Evolutionary conservation across 2,329 filamentous ascomycete genomes (phyloP), one percentile per base, ranked within the genome.

Genomic region (Mariannaea sp.): DNA sequence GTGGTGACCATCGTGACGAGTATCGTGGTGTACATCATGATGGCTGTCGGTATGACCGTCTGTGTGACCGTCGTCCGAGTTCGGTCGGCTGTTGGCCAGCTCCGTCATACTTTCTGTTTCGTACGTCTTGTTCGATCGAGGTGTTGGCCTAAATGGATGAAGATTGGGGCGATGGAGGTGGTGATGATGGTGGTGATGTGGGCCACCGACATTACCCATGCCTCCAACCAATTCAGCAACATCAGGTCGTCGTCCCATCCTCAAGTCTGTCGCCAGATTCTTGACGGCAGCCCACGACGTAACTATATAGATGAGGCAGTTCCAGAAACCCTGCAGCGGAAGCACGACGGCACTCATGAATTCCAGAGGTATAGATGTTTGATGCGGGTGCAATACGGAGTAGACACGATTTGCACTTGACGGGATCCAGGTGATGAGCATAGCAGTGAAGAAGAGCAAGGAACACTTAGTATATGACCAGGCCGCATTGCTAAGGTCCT

Each of bases 291-390:
- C 72, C 77, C 84, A 83, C 5, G 87, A 90, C 1, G 88, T 90
- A 9, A 82, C 79, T 13, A 84, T 73, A 71, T 94, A 95, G 60
- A 95, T 90, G 53, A 89, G 70, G 14, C 86, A 83, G 68, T 95
- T 95, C 89, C 90, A 94, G 65, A 92, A 89, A 0, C 90, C 90
- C 68, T 95, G 90, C 0, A 92, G 78, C 0, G 90, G 90, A 7
- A 95, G 78, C 1, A 94, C 89, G 33, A 90, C 80, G 0, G 88
- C 85, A 17, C 87, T 86, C 59, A 86, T 81, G 59, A 88, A 84
- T 63, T 90, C 85, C 19, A 94, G 80, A 0, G 79, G 75, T 22
- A 85, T 79, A 7, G 77, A 80, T 0, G 80, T 72, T 4, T 77
- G 53, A 20, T 80, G 72, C 0, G 78, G 74, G 64, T 87, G 76